Base-by-base conservation (phyloP, 495 filamentous ascomycete species). In the Podospora didyma region DNA sequence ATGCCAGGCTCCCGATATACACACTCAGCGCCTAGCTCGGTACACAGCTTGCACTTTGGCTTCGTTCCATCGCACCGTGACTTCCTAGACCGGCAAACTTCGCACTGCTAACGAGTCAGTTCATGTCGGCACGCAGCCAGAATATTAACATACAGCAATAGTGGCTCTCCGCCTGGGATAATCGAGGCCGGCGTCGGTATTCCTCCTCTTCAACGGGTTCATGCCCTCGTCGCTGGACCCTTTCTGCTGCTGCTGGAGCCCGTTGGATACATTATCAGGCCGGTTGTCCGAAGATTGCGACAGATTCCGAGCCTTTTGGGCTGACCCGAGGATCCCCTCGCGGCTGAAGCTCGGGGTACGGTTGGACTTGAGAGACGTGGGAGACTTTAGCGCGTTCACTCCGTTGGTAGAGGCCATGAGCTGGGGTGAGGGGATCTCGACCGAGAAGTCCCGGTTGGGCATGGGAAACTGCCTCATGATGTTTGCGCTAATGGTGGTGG, bases 1-100 rank as follows among this genome's bases (percentile, higher is more conserved):
- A 92, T 91, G 4, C 89, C 89, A 16, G 89, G 89, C 69, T 93
- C 89, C 46, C 89, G 81, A 65, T 93, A 93, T 56, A 90, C 80
- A 68, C 89, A 93, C 57, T 92, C 89, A 16, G 87, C 89, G 57
- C 89, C 86, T 41, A 93, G 76, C 66, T 92, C 89, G 16, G 85
- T 85, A 70, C 89, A 93, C 17, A 93, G 83, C 69, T 88, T 85
- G 67, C 89, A 93, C 69, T 89, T 90, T 14, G 89, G 89, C 55
- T 89, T 85, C 7, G 80, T 86, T n/a, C 89, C 89, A 65, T 92
- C 89, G 67, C 89, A 93, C 66, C 88, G 79, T 49, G 89, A 91
- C 69, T 93, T 92, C 56, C 89, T 80, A 37, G 88, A 86, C 26
- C 89, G 87, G 64, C 89, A 93, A 52, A 92, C 89, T 67, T 93